These are phyloP conservation scores for Volvox africanus DNA, from an alignment of 139 green algal genomes.

Conservation along the genomic window DNA sequence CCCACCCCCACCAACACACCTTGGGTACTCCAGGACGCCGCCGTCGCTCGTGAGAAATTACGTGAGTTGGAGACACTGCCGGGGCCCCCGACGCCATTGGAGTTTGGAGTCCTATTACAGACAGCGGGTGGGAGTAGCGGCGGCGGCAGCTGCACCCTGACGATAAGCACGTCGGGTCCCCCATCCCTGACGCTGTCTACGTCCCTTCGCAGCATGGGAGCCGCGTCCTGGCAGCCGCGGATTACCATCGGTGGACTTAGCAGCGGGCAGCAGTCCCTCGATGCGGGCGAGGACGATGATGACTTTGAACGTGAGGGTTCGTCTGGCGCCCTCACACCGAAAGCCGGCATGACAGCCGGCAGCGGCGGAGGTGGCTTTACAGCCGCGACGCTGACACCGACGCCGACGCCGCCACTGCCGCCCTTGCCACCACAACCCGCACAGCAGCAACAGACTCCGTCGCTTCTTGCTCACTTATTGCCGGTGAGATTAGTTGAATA, in stretches of 20 bases:
- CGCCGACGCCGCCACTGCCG: background rate
- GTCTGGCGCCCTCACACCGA: background rate
- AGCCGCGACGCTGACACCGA: background rate
- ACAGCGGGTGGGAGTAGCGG: background rate
- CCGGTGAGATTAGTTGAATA: background rate
- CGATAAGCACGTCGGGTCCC: background rate
- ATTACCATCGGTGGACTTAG: background rate
- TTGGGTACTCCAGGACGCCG: background rate
- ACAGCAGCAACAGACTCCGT: background rate
- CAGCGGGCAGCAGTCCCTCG: background rate
- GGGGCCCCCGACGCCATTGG: background rate
- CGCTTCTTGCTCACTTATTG: conserved; percentile 6
- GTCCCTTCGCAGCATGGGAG: background rate
- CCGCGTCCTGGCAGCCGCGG: background rate
- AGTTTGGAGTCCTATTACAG: conserved; percentile 4
- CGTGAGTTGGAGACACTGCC: conserved; percentile 15
- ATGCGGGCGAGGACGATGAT: background rate
- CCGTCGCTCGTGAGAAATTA: conserved; percentile 36
- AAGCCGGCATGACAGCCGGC: background rate
- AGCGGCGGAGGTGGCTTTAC: background rate
- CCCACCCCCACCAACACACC: too few species aligned
- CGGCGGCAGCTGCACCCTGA: background rate
- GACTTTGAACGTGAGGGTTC: background rate
- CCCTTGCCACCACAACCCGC: background rate
- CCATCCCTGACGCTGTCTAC: conserved; percentile 2